Conservation (phyloP, 441 rosid species). For the Iberis amara region DNA sequence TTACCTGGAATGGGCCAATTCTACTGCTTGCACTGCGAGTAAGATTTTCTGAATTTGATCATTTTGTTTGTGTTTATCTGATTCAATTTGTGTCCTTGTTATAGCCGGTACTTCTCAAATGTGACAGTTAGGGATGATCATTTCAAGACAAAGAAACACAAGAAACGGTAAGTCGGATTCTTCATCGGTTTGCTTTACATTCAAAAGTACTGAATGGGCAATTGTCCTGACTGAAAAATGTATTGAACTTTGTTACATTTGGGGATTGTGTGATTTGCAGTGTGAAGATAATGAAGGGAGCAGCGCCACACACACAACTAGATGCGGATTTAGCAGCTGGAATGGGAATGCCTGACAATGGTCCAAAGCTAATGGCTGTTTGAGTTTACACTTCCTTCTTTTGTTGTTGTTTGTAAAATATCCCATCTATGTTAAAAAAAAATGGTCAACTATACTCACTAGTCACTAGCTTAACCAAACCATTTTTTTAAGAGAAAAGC, state of each 20-base stretch:
- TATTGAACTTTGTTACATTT: neutral
- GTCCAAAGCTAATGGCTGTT: neutral
- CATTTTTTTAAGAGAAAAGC: no score
- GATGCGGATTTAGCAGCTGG: conserved; percentile 93
- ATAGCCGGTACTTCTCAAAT: conserved; percentile 77
- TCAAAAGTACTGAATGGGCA: no score
- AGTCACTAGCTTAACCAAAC: no score
- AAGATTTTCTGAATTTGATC: conserved; percentile 16
- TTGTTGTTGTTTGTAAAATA: no score
- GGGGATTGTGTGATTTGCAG: conserved; percentile 24
- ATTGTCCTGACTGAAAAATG: no score
- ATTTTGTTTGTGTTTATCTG: neutral
- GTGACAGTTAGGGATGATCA: conserved; percentile 62
- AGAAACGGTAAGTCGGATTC: conserved; percentile 52
- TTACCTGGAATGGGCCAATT: conserved; percentile 97
- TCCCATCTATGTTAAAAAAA: no score
- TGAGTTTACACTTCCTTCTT: neutral
- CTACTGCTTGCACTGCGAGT: conserved; percentile 96
- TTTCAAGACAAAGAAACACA: conserved; percentile 85
- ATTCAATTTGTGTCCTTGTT: conserved; percentile 6
- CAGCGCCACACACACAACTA: conserved; percentile 87
- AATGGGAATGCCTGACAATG: conserved; percentile 84
- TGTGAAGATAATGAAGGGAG: neutral
- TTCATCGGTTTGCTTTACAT: no score
- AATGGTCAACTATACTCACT: no score